Conservation (phyloP, 176 grass and related monocot genomes). For the Hyparrhenia diplandra region DNA sequence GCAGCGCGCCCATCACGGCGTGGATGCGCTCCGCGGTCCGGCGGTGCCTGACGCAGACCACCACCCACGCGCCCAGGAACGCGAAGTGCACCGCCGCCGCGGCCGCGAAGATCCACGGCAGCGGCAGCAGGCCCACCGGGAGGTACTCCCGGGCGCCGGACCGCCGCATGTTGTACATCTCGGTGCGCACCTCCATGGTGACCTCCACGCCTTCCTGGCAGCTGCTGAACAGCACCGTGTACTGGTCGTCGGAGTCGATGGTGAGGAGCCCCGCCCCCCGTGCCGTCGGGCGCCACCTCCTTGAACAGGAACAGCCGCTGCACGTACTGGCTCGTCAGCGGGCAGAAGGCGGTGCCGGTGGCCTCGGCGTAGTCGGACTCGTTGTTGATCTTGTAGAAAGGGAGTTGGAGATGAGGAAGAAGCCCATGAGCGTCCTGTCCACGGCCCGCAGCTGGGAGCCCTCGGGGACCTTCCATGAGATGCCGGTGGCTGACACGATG, state of each 20-base stretch:
- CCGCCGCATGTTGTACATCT: conserved; percentile 60
- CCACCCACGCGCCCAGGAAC: conserved; percentile 39
- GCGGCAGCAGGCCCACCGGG: conserved; percentile 37
- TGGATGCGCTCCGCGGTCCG: conserved; percentile 45
- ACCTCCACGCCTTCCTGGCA: conserved; percentile 57
- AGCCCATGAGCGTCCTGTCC: conserved; percentile 45
- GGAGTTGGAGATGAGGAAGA: conserved; percentile 59
- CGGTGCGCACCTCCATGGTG: conserved; percentile 59
- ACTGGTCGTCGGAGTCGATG: conserved; percentile 42
- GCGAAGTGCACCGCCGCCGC: conserved; percentile 31
- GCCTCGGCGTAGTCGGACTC: conserved; percentile 54
- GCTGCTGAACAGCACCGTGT: conserved; percentile 60
- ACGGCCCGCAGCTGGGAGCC: background rate
- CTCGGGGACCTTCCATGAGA: conserved; percentile 40
- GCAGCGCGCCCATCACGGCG: conserved; percentile 48
- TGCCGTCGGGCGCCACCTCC: conserved; percentile 36
- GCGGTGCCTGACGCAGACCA: conserved; percentile 22
- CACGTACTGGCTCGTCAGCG: conserved; percentile 49
- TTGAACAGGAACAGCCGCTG: conserved; percentile 33
- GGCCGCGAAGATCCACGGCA: conserved; percentile 45
- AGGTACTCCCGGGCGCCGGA: conserved; percentile 38
- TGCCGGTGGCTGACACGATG: conserved; percentile 29
- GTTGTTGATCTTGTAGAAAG: conserved; percentile 50
- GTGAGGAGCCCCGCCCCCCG: conserved; percentile 1
- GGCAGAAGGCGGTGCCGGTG: conserved; percentile 48